Conservation (phyloP, 306 rosid species). For the Quercus mongolica region DNA sequence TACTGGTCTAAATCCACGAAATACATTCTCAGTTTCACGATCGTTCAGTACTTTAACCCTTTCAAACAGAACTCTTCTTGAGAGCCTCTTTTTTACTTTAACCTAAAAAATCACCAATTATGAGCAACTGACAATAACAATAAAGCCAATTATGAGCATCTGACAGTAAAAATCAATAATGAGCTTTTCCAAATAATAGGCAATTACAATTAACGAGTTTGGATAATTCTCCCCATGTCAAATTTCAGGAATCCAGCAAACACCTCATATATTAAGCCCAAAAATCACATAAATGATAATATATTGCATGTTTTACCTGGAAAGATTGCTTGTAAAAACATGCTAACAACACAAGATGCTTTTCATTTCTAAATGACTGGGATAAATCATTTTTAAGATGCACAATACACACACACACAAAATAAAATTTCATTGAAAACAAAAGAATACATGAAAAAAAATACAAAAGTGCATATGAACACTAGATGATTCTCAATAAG, state of each 20-base stretch:
- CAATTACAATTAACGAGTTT: background rate
- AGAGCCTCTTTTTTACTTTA: slow-evolving; percentile 64
- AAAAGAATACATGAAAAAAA: background rate
- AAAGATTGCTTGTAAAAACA: background rate
- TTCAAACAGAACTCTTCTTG: slow-evolving; percentile 58
- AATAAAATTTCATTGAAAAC: background rate
- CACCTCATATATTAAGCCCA: background rate
- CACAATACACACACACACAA: background rate
- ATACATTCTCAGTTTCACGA: slow-evolving; percentile 52
- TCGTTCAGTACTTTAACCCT: slow-evolving; percentile 54
- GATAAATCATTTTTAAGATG: background rate
- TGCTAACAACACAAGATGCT: background rate
- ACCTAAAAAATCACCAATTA: slow-evolving; percentile 42
- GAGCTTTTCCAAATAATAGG: background rate
- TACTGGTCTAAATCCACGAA: slow-evolving; percentile 64
- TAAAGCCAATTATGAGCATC: background rate
- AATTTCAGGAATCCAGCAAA: background rate
- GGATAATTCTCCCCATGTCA: background rate
- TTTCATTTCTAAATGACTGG: background rate
- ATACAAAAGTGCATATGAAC: background rate
- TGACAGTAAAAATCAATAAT: background rate
- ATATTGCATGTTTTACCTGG: background rate
- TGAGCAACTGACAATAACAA: background rate
- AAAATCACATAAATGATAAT: background rate
- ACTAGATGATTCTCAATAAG: background rate